Conservation (phyloP, 768 basidiomycete species). For the Boletus rubescentipes region DNA sequence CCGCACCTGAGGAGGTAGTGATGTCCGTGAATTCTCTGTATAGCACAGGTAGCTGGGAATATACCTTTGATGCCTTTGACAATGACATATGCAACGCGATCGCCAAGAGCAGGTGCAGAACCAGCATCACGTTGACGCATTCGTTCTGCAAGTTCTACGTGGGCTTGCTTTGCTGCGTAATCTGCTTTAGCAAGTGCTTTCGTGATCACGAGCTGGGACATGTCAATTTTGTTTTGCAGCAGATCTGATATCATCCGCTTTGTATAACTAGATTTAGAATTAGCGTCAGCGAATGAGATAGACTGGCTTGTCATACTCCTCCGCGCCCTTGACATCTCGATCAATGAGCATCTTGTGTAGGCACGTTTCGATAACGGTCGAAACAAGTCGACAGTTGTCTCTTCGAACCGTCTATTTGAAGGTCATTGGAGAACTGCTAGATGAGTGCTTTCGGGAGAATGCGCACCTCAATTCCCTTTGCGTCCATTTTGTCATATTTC, state of each 20-base stretch:
- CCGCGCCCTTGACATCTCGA: slow-evolving; percentile 89
- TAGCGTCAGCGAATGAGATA: slow-evolving; percentile 14
- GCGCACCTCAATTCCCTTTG: slow-evolving; percentile 95
- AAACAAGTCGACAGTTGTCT: slow-evolving; percentile 98
- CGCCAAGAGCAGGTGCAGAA: slow-evolving; percentile 95
- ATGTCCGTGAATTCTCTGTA: neutral
- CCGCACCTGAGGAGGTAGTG: slow-evolving; percentile 61
- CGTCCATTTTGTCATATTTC: slow-evolving; percentile 99
- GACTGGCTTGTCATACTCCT: slow-evolving; percentile 58
- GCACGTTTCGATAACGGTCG: slow-evolving; percentile 97
- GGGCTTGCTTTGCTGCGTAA: slow-evolving; percentile 93
- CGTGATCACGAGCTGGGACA: slow-evolving; percentile 99
- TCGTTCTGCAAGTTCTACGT: slow-evolving; percentile 91
- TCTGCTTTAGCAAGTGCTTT: slow-evolving; percentile 94
- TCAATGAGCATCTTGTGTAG: slow-evolving; percentile 97
- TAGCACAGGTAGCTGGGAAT: neutral
- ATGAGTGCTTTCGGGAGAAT: neutral
- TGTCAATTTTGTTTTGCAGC: slow-evolving; percentile 94
- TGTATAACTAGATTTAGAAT: slow-evolving; percentile 63
- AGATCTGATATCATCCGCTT: slow-evolving; percentile 94
- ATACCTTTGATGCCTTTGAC: slow-evolving; percentile 92
- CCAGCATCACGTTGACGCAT: slow-evolving; percentile 97
- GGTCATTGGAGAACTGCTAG: neutral
- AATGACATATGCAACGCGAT: slow-evolving; percentile 99
- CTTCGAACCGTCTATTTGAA: slow-evolving; percentile 83